Evolutionary conservation across 2,329 filamentous ascomycete species (phyloP), one percentile per base, ranked within the genome.

Genomic region (Penicillium glabrum): DNA sequence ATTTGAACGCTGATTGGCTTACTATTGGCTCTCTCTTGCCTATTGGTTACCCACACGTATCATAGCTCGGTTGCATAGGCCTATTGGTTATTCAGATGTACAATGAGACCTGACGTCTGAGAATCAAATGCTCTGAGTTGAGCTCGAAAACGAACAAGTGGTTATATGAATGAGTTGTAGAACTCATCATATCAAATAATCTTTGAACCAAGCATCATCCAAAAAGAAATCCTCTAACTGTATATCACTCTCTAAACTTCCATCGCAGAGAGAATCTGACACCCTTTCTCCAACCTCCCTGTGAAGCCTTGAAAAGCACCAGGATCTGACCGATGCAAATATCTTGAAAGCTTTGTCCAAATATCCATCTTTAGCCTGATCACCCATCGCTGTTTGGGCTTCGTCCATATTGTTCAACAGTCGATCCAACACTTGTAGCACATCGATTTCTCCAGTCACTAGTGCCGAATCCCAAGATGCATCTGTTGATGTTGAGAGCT

Each of bases 351-450:
- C 46, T 16, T 46, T 47, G 37, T 58, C 51, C 23, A 58, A 14
- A 23, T 45, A 14, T 21, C 55, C 55, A 31, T 45, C 46, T 6
- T 44, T 26, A 3, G 39, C 52, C 26, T 50, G 43, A 6, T 54
- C 45, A 9, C 46, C 55, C 10, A 47, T 26, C 14, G 31, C 23
- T 10, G 39, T 10, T 44, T 35, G 46, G 7, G 51, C 46, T 35
- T 46, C 43, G 14, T 58, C 19, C 27, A 54, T 54, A 5, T 46
- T 46, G 11, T 24, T 23, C 23, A 58, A 51, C n/a, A 58, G 29
- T 11, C 35, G 46, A 44, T 58, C 55, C 24, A 58, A 23, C 7
- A 58, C 46, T 27, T 51, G 51, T 6, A 58, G 35, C 9, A 54
- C 43, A 27, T 58, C 51, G 7, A 58, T 35, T 16, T 11, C 50